Conservation (phyloP, 768 basidiomycete genomes). For the Hericium rajendrae region DNA sequence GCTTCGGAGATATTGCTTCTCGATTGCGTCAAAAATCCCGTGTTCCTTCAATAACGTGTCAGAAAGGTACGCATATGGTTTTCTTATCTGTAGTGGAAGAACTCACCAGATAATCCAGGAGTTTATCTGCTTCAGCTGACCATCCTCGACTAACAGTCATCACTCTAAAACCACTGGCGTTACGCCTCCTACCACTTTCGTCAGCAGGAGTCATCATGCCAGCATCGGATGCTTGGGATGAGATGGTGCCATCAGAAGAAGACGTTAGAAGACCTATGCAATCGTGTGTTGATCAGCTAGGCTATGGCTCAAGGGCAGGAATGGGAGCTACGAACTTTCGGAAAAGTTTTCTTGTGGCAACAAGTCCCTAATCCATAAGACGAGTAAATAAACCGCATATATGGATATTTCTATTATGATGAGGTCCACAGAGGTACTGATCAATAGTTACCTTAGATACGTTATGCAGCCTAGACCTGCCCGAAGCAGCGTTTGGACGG, state of each 20-base stretch:
- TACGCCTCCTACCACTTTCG: constrained; percentile 23
- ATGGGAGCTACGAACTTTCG: constrained; percentile 34
- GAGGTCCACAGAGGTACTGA: background rate
- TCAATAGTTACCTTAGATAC: constrained; percentile 49
- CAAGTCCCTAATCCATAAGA: constrained; percentile 40
- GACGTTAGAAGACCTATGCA: constrained; percentile 46
- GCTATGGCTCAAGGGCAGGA: background rate
- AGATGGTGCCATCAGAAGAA: constrained; percentile 22
- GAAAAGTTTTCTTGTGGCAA: constrained; percentile 75
- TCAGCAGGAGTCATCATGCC: constrained; percentile 27
- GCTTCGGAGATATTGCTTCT: constrained; percentile 75
- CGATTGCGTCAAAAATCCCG: constrained; percentile 80
- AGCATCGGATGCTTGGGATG: constrained; percentile 24
- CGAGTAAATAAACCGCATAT: constrained; percentile 3
- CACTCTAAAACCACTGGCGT: constrained; percentile 59
- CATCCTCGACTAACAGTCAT: constrained; percentile 68
- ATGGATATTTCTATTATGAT: background rate
- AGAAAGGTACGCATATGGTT: background rate
- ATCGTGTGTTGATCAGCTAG: constrained; percentile 2
- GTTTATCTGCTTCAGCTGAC: constrained; percentile 73
- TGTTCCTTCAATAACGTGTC: constrained; percentile 43
- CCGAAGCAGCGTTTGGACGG: constrained; percentile 61
- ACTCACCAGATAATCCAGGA: constrained; percentile 69
- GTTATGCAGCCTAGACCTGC: constrained; percentile 72
- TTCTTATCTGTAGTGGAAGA: background rate